A percentile compares a stretch with the other conserved stretches of the same genome.
phyloP scores from a whole-genome alignment of 352 stramenopile species.

The Pythium aphanidermatum region DNA sequence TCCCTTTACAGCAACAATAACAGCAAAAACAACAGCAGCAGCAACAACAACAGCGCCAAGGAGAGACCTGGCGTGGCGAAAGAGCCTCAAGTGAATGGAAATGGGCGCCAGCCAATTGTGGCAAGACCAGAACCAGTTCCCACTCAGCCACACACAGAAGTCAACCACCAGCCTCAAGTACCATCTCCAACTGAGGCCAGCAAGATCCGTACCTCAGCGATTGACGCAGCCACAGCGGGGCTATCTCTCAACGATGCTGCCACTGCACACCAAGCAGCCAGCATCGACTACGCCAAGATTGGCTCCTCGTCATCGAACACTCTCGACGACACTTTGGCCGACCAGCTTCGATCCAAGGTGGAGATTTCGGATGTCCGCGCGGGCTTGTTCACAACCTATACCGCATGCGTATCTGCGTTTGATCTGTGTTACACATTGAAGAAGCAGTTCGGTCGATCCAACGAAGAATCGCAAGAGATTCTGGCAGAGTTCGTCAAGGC shows the following conservation, averaged over 20 bases:
- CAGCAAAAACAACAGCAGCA: constrained; percentile 23
- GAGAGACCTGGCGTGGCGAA: no score
- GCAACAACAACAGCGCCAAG: constrained; percentile 22
- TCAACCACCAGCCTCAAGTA: constrained; percentile 2
- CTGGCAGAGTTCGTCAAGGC: constrained; percentile 37
- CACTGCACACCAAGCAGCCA: constrained; percentile 21
- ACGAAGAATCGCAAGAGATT: constrained; percentile 34
- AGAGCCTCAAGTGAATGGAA: no score
- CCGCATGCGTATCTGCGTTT: constrained; percentile 44
- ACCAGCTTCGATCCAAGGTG: constrained; percentile 55
- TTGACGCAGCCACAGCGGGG: constrained; percentile 45
- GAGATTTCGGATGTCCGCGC: constrained; percentile 52
- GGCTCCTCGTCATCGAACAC: constrained; percentile 25
- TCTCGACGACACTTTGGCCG: constrained; percentile 55
- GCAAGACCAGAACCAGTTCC: constrained; percentile 8
- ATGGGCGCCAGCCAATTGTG: background rate
- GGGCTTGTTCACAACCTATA: constrained; percentile 71
- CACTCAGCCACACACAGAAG: constrained; percentile 5
- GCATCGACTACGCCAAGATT: constrained; percentile 32
- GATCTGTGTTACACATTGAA: constrained; percentile 46
- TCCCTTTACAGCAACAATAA: constrained; percentile 51
- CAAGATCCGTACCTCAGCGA: constrained; percentile 50
- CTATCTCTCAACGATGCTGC: constrained; percentile 37
- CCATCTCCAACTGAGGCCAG: constrained; percentile 10
- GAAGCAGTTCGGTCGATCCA: constrained; percentile 49